These are phyloP conservation scores for Saccharomyces hybrid DNA, from an alignment of 1,139 yeast species.

Conservation along the genomic window DNA sequence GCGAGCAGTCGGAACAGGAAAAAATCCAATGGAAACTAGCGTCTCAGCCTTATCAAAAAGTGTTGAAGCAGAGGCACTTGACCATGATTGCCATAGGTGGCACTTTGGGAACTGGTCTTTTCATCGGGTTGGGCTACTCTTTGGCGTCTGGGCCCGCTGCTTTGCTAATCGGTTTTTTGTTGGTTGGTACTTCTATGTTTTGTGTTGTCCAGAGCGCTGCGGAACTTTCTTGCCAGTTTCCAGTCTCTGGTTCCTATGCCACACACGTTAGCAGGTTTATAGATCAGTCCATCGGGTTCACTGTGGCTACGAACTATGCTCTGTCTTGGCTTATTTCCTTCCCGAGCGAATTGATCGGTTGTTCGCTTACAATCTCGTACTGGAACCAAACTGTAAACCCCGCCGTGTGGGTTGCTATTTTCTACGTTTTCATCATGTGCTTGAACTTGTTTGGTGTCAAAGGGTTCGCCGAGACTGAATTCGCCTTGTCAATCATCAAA, in stretches of 20 bases:
- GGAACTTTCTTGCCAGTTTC: constrained; percentile 60
- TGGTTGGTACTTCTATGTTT: constrained; percentile 51
- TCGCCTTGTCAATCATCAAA: constrained; percentile 51
- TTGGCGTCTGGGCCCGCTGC: constrained; percentile 57
- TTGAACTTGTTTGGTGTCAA: constrained; percentile 61
- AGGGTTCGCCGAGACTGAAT: constrained; percentile 63
- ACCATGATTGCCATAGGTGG: constrained; percentile 67
- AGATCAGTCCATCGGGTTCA: constrained; percentile 69
- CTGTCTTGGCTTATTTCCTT: constrained; percentile 63
- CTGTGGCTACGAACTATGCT: constrained; percentile 67
- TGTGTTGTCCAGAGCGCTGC: constrained; percentile 64
- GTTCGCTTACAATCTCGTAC: constrained; percentile 57
- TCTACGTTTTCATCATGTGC: constrained; percentile 47
- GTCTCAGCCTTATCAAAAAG: constrained; percentile 58
- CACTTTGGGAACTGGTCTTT: constrained; percentile 57
- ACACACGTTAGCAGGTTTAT: constrained; percentile 60
- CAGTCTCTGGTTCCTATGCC: constrained; percentile 66
- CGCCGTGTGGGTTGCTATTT: constrained; percentile 43
- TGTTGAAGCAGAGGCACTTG: constrained; percentile 56
- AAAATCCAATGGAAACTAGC: constrained; percentile 61
- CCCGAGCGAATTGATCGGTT: constrained; percentile 68
- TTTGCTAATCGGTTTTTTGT: constrained; percentile 48
- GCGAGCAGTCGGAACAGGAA: constrained; percentile 59
- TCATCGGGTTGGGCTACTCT: constrained; percentile 58
- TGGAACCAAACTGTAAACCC: constrained; percentile 37